Evolutionary conservation across 768 basidiomycete genomes (phyloP), one percentile per base, ranked within the genome.

Genomic region (Collybiopsis confluens): DNA sequence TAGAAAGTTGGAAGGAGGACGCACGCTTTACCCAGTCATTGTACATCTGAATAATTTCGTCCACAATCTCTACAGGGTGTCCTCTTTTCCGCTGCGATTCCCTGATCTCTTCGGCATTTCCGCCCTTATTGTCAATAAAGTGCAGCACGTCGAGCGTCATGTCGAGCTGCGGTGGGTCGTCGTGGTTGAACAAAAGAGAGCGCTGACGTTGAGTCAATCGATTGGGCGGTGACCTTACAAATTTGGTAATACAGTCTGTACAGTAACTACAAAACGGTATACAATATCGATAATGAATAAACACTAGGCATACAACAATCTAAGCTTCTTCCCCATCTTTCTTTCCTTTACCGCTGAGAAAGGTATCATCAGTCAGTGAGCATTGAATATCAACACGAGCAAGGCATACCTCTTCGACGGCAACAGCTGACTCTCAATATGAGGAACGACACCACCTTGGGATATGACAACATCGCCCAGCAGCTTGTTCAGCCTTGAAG

Each of bases 51-150:
- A 98, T 85, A 55, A 98, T 82, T 68, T 98, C 92, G 69, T 98
- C 94, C 15, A 98, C 95, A 60, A 97, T 68, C 68, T 94, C 95
- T 48, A 91, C 90, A 18, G 89, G 80, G 53, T 92, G 86, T 9
- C 90, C 90, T 45, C 97, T 83, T 71, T 92, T 94, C 63, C 85
- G 77, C 74, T 99, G 96, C 3, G 95, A 98, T 62, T 92, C 92
- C 54, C 88, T 76, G 57, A 98, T 94, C 64, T 85, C 81, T 59
- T 89, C 85, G 15, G 95, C 84, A 73, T 97, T 90, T 33, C 97
- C 97, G 23, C 95, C 97, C 67, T 92, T 93, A 71, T 71, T 81
- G 64, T 90, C 85, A 60, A 93, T 90, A 61, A 93, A 93, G 52
- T 75, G 79, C 10, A 83, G 74, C 21, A 92, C 74, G 73, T 93